Base-by-base conservation (phyloP, 305 asterid genomes). In the Fraxinus baroniana region DNA sequence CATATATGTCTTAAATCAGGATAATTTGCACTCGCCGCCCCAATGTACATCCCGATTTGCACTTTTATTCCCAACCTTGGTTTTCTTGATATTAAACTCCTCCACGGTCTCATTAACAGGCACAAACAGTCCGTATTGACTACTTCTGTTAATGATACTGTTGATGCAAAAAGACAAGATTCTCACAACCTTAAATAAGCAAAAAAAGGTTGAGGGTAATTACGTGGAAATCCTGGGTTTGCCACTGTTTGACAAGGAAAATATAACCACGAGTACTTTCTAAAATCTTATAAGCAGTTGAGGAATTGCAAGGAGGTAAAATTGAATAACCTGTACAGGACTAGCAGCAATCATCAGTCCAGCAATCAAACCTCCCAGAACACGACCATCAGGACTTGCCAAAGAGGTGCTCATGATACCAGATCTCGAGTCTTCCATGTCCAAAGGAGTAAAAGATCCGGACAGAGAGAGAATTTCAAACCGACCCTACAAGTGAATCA, bases 361-460 rank as follows among this genome's bases (percentile, higher is more conserved):
- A 24, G 94, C 91, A 72, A 94, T 88, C 64, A 85, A 86, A 46
- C 97, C 98, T 35, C 98, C 98, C 17, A 94, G 87, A 17, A 94
- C 97, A 62, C 97, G 97, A 30, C 97, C 97, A 85, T 94, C 97
- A 5, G 93, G 90, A 78, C 97, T 93, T 9, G 97, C 94, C 89
- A 94, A 74, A 83, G 93, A 87, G 60, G 93, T 91, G 85, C 92
- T 91, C 95, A 94, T 87, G 52, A 87, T 90, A 76, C 96, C 95
- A 2, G 91, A 86, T 85, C 93, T 87, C 17, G 91, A 68, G 78
- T 90, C 98, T 22, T 90, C 91, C 79, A 86, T 30, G 81, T 94
- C 96, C 7, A 86, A 77, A 3, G 97, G 97, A 28, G 92, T 87
- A 84, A 90, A 94, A 85, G 98, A 93, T 84, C 97, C 98, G 3